phyloP scores from a whole-genome alignment of 306 rosid genomes.

The Lithocarpus polystachyus region DNA sequence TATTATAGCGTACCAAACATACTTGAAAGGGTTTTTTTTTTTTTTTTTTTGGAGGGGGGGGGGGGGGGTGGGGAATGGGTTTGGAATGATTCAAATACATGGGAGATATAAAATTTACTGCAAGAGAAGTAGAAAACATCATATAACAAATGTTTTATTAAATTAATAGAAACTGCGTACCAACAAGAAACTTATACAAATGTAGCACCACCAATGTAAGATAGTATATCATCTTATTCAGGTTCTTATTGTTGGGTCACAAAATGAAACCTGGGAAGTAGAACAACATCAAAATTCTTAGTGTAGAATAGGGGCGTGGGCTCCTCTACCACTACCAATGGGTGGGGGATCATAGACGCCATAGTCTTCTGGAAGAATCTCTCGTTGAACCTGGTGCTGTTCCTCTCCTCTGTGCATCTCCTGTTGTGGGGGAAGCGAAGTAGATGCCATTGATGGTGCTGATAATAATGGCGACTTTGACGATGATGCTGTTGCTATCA shows the following conservation, averaged over 20 bases:
- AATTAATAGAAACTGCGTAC: not conserved
- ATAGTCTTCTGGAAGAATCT: constrained; percentile 29
- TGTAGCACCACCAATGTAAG: not conserved
- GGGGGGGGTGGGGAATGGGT: no score
- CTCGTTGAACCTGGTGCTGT: not conserved
- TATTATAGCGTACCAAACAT: rapidly evolving
- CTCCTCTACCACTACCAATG: constrained; percentile 34
- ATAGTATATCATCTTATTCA: not conserved
- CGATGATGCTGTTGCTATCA: constrained; percentile 1
- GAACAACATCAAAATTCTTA: not conserved
- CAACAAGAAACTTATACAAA: not conserved
- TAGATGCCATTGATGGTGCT: not conserved
- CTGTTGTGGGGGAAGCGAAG: not conserved
- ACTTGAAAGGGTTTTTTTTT: no score
- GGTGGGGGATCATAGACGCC: constrained; percentile 48
- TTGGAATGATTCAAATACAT: no score
- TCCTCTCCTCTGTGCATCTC: constrained; percentile 6
- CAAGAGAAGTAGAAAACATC: no score
- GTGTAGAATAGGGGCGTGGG: constrained; percentile 56
- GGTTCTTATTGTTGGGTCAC: not conserved
- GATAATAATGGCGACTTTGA: constrained; percentile 1
- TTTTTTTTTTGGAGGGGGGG: no score
- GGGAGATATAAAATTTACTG: no score
- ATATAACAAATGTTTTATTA: no score
- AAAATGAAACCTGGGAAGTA: not conserved